Evolutionary conservation across 805 yeast genomes (phyloP), one percentile per base, ranked within the genome.

Genomic region (Sugiyamaella smithiae): DNA sequence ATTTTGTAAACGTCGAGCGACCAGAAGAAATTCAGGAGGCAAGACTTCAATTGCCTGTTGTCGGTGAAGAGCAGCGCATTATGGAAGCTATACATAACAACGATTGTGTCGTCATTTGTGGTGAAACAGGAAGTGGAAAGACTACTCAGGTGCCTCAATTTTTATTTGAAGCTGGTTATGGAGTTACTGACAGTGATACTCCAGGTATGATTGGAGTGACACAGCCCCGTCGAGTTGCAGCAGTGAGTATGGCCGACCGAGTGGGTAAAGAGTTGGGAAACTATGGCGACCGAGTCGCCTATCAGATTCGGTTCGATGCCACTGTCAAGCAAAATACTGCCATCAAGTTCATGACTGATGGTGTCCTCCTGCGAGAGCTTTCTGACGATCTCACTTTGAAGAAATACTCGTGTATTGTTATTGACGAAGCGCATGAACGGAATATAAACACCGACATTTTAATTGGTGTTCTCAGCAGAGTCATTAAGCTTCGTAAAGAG

Each of bases 131-230:
- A 59, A 89, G 97, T 2, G 99, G 99, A 68, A 93, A 93, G 66
- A 93, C 99, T 1, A 93, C 99, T 0, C 99, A 93, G 68, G 90
- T 93, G 4, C 99, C 99, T 0, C 99, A 93, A 64, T 93, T 93
- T 61, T 68, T 93, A 40, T 88, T 82, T 62, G 99, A 93, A 67
- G 80, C 96, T 0, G 98, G 98, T 1, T 91, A 84, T 62, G 97
- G 97, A 4, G 57, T 64, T 5, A 74, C 75, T 5, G 68, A 70
- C 4, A 70, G 80, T 5, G 80, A 80, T 5, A 79, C 81, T 9
- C 91, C 96, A 0, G 98, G 98, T 1, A 85, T 91, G 90, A 88
- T 93, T 59, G 99, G 97, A 49, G 75, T 93, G 20, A 93, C 99
- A 0, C 99, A 93, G 68, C 95, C 95, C 0, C 73, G 95, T 57